A percentile compares a stretch with the other conserved stretches of the same genome.
phyloP scores from a whole-genome alignment of 2,329 filamentous ascomycete genomes.

The Epicoccum sorghinum region DNA sequence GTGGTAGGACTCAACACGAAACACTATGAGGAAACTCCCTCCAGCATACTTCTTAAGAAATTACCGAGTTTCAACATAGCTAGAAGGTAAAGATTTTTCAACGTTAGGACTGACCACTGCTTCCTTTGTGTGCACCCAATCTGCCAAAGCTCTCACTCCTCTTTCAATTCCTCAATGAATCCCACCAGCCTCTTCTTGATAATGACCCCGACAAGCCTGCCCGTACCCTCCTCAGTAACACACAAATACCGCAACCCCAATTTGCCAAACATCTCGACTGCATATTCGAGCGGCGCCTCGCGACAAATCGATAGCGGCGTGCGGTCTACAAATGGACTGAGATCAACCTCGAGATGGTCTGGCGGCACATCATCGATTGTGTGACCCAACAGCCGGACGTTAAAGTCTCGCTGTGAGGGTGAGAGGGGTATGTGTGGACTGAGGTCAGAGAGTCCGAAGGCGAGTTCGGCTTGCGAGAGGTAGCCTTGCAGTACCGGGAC shows the following conservation, averaged over 20 bases:
- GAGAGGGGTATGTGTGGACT: constrained; percentile 19
- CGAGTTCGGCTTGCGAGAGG: constrained; percentile 60
- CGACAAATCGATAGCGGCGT: constrained; percentile 59
- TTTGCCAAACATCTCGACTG: constrained; percentile 65
- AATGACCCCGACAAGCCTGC: constrained; percentile 59
- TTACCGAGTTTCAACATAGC: too few species aligned
- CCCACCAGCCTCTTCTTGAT: constrained; percentile 65
- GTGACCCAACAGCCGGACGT: constrained; percentile 50
- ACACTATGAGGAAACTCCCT: too few species aligned
- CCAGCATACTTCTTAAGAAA: too few species aligned
- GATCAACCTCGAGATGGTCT: constrained; percentile 44
- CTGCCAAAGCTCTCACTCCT: background rate
- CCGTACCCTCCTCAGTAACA: constrained; percentile 61
- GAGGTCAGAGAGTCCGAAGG: constrained; percentile 54
- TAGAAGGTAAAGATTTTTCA: too few species aligned
- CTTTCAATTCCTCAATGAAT: constrained; percentile 55
- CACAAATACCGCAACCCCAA: constrained; percentile 61
- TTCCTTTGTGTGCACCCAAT: too few species aligned
- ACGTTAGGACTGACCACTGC: too few species aligned
- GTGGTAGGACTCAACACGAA: too few species aligned
- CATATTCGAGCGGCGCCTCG: constrained; percentile 63
- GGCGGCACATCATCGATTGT: constrained; percentile 31
- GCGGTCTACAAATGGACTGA: constrained; percentile 60
- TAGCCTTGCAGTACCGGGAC: constrained; percentile 60
- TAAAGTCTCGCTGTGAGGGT: constrained; percentile 22